Evolutionary conservation across 2,329 filamentous ascomycete genomes (phyloP), one percentile per base, ranked within the genome.

Genomic region (Elsinoe australis): DNA sequence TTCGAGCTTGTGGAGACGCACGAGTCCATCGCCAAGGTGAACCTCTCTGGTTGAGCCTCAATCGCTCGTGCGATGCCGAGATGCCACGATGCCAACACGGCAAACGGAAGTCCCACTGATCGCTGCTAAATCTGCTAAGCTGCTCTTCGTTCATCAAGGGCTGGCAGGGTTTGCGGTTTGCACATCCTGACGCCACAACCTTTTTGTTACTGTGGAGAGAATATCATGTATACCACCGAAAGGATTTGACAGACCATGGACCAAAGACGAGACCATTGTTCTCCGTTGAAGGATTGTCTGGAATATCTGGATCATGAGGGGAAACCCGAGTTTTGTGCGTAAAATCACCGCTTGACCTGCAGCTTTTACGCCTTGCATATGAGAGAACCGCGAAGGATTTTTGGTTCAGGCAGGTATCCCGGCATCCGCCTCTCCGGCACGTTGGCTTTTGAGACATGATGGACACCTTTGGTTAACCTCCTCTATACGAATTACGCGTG

Each of bases 41-140:
- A 22, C 26, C 12, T 29, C 7, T 5, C 35, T 39, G 18, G 12
- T 18, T 22, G 15, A 39, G 17, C 3, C 12, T 19, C 35, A 39
- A 6, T 19, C 10, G 35, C 24, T 39, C 35, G 24, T 39, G 35
- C 24, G 35, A 44, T 44, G 39, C 39, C 39, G 24, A 44, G 39
- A 44, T 17, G 33, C n/a, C n/a, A 35, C 17, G 15, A 35, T 35
- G 32, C 24, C 39, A 31, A 31, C 31, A 8, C 39, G 39, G 39
- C 24, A 44, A 19, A 19, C n/a, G n/a, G n/a, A n/a, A n/a, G n/a
- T n/a, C 21, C n/a, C 35, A 15, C 17, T 4, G 35, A 39, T 39
- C 12, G 35, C 21, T 39, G 17, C 35, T 39, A 18, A 4, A 17
- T 35, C 32, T 35, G 14, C 19, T 35, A 17, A 15, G 31, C 5